Conservation (phyloP, 23 red algal species). For the Porphyridium purpureum region DNA sequence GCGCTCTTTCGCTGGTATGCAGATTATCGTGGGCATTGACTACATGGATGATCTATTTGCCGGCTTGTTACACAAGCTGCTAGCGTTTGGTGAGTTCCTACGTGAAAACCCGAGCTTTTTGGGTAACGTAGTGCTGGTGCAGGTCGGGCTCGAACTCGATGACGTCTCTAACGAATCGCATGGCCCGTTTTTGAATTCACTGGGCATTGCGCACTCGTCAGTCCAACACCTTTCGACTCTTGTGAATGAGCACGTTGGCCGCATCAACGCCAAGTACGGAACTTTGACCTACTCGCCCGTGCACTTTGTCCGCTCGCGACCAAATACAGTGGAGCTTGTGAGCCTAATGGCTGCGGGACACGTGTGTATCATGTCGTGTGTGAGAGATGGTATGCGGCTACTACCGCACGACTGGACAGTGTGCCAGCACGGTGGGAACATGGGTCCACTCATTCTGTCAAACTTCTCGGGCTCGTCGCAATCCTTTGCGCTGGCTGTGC, state of each 20-base stretch:
- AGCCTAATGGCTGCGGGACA: constrained; percentile 59
- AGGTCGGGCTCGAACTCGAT: no score
- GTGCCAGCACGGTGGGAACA: constrained; percentile 59
- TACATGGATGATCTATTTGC: constrained; percentile 76
- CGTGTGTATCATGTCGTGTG: constrained; percentile 57
- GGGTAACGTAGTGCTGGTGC: constrained; percentile 37
- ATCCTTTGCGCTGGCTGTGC: constrained; percentile 56
- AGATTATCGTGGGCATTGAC: constrained; percentile 68
- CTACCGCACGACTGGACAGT: constrained; percentile 79
- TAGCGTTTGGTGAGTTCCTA: constrained; percentile 81
- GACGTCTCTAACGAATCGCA: no score
- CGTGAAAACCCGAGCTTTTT: constrained; percentile 18
- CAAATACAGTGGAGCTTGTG: constrained; percentile 26
- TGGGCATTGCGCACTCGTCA: neutral
- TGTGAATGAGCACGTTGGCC: constrained; percentile 49
- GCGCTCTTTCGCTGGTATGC: constrained; percentile 33
- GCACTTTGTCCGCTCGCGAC: constrained; percentile 53
- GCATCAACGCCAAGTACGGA: constrained; percentile 78
- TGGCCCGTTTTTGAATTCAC: no score
- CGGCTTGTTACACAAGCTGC: constrained; percentile 58
- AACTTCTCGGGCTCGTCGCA: constrained; percentile 69
- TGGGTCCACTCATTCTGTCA: constrained; percentile 51
- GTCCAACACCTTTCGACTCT: neutral
- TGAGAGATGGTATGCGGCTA: constrained; percentile 63
- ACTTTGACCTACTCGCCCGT: constrained; percentile 54